These are phyloP conservation scores for Paulownia fortunei DNA, from an alignment of 257 asterid species.

Conservation along the genomic window DNA sequence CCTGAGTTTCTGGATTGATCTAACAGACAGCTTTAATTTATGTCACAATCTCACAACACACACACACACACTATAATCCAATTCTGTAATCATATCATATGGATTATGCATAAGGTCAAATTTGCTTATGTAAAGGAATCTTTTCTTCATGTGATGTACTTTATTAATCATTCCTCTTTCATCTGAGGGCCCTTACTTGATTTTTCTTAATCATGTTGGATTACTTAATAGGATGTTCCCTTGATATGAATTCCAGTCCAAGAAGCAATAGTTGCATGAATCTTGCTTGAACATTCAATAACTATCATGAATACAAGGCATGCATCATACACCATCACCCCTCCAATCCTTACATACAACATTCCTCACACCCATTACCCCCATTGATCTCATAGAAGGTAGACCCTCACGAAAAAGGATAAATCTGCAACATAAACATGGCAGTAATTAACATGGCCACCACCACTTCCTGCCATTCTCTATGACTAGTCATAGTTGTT, in stretches of 20 bases:
- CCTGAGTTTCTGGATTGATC: not conserved
- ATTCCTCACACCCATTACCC: slow-evolving; percentile 30
- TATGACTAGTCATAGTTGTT: no score
- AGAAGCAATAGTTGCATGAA: not conserved
- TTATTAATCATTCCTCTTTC: not conserved
- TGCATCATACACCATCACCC: slow-evolving; percentile 34
- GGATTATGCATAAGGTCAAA: not conserved
- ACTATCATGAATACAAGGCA: slow-evolving; percentile 17
- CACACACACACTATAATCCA: not conserved
- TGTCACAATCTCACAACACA: slow-evolving; percentile 10
- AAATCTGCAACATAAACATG: slow-evolving; percentile 24
- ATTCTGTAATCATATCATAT: not conserved
- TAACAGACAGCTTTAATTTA: slow-evolving; percentile 4
- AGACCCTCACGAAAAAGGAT: not conserved
- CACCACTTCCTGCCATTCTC: slow-evolving; percentile 13
- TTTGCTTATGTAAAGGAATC: slow-evolving; percentile 29
- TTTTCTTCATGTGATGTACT: slow-evolving; percentile 19
- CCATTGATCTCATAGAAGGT: slow-evolving; percentile 4
- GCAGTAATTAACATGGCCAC: slow-evolving; percentile 27
- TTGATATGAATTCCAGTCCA: not conserved
- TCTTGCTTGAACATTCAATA: slow-evolving; percentile 27
- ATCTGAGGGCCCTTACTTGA: slow-evolving; percentile 24
- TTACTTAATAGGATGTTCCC: not conserved
- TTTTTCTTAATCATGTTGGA: slow-evolving; percentile 12
- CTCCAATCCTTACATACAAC: slow-evolving; percentile 35